Evolutionary conservation across 2,329 filamentous ascomycete genomes (phyloP).

Genomic region (Cladophialophora immunda): DNA sequence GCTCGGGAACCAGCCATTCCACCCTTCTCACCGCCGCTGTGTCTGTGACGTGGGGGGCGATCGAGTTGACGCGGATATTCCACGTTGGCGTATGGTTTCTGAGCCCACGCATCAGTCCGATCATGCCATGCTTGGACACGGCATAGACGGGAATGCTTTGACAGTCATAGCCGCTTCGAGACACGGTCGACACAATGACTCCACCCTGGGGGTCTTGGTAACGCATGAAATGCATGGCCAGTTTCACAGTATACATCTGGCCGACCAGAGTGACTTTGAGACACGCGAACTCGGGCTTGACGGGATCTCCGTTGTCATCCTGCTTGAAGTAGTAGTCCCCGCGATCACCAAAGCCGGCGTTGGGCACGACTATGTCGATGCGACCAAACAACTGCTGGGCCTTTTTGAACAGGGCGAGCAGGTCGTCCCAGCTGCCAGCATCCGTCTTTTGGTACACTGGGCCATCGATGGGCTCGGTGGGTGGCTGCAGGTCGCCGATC

Average conservation of each 20-base stretch:
- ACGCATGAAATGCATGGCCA: slow-evolving; percentile 1
- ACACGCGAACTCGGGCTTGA: not conserved
- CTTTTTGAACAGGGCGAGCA: slow-evolving; percentile 8
- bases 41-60: not conserved
- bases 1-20: slow-evolving; percentile 1
- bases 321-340: not conserved
- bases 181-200: slow-evolving; percentile 5
- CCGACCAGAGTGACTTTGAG: not conserved
- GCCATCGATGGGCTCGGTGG: not conserved
- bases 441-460: not conserved
- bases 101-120: not conserved
- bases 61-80: slow-evolving; percentile 1
- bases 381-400: not conserved
- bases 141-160: not conserved
- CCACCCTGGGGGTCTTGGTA: not conserved
- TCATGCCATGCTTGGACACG: not conserved
- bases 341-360: not conserved
- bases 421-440: slow-evolving; percentile 1
- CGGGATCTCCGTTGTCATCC: not conserved
- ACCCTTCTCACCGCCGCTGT: not conserved
- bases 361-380: slow-evolving; percentile 3
- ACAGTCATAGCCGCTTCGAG: slow-evolving; percentile 2
- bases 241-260: not conserved
- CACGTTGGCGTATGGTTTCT: not conserved
- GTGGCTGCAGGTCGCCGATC: slow-evolving; percentile 1